A percentile compares a stretch with the other conserved stretches of the same genome.
These are phyloP conservation scores for Elongisporangium anandrum DNA, from an alignment of 352 stramenopile genomes.

Conservation along the genomic window DNA sequence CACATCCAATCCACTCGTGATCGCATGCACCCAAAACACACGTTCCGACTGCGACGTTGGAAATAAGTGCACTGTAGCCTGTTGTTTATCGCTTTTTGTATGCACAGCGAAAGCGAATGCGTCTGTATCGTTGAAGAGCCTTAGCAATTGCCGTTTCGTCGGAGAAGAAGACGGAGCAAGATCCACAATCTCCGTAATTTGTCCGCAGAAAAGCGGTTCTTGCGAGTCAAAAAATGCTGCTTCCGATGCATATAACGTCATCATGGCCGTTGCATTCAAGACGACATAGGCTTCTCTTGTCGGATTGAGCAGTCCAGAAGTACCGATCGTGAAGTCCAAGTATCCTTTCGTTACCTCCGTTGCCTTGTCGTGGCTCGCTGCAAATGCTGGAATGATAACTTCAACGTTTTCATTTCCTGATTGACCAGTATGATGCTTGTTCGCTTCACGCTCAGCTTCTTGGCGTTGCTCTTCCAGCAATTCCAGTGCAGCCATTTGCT, in stretches of 20 bases:
- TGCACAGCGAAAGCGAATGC: constrained; percentile 13
- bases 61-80: constrained; percentile 32
- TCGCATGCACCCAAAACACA: constrained; percentile 34
- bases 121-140: constrained; percentile 8
- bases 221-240: constrained; percentile 28
- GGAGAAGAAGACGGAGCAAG: neutral
- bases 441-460: constrained; percentile 11
- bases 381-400: neutral
- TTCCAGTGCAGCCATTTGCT: constrained; percentile 44
- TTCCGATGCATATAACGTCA: constrained; percentile 45
- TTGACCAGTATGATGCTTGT: neutral
- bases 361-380: neutral
- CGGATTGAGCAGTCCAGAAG: neutral
- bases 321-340: constrained; percentile 10
- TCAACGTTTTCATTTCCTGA: too few relatives aligned
- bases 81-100: constrained; percentile 7
- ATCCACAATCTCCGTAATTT: constrained; percentile 28
- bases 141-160: constrained; percentile 13
- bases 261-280: constrained; percentile 18
- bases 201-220: constrained; percentile 13
- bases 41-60: constrained; percentile 29
- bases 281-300: constrained; percentile 30
- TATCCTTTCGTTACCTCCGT: constrained; percentile 5
- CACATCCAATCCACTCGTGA: constrained; percentile 32
- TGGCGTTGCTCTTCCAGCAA: constrained; percentile 50